Percentiles rank a stretch among this genome's conserved stretches.
Evolutionary conservation across 352 stramenopile species (phyloP).

Genomic region (Phytophthora brassicae): DNA sequence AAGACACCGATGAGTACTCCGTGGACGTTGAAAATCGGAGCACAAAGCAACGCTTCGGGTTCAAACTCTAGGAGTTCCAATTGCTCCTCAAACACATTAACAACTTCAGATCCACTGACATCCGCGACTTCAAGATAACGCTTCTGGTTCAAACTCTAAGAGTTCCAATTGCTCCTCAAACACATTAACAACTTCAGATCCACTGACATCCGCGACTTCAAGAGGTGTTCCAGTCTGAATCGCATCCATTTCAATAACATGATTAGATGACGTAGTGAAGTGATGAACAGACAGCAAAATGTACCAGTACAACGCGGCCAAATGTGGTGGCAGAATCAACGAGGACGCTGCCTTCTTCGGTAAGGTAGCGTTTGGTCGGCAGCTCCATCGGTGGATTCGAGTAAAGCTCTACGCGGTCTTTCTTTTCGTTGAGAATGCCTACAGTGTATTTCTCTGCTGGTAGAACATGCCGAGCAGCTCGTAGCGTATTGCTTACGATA

Average conservation of each 20-base stretch:
- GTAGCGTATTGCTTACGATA: constrained; percentile 57
- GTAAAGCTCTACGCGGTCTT: constrained; percentile 58
- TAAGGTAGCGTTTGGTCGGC: constrained; percentile 44
- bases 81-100: constrained; percentile 70
- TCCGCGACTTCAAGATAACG: constrained; percentile 56
- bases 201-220: constrained; percentile 50
- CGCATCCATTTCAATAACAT: neutral
- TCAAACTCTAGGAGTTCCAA: constrained; percentile 70
- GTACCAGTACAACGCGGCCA: constrained; percentile 66
- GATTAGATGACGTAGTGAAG: neutral
- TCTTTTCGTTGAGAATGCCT: constrained; percentile 65
- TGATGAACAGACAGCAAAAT: neutral
- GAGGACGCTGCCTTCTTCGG: constrained; percentile 50
- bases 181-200: constrained; percentile 55
- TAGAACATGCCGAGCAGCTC: constrained; percentile 50
- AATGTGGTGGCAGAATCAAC: constrained; percentile 69
- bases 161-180: constrained; percentile 72
- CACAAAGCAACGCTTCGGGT: constrained; percentile 53
- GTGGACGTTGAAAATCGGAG: constrained; percentile 67
- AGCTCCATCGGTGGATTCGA: constrained; percentile 60
- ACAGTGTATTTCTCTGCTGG: constrained; percentile 61
- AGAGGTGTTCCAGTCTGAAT: constrained; percentile 57
- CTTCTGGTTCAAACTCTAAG: constrained; percentile 67
- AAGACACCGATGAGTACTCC: constrained; percentile 60
- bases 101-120: constrained; percentile 47